phyloP scores from a whole-genome alignment of 129 eudicot species.

The Flaveria ramosissima region DNA sequence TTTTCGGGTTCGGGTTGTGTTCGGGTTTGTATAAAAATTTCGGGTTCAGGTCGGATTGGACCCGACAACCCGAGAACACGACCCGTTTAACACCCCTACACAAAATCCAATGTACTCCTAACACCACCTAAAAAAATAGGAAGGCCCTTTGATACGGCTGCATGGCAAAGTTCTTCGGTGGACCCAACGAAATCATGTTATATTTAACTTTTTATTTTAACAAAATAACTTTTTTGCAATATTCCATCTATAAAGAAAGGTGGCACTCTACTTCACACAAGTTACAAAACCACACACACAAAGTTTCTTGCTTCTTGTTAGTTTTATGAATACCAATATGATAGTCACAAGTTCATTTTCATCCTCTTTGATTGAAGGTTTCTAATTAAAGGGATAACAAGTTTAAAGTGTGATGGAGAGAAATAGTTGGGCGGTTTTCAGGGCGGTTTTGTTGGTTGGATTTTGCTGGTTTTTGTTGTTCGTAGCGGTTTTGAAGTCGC shows the following conservation, averaged over 20 bases:
- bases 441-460: conserved; percentile 46
- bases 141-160: background rate
- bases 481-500: conserved; percentile 34
- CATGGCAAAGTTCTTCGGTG: no score
- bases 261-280: conserved; percentile 40
- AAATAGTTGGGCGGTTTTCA: conserved; percentile 31
- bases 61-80: no score
- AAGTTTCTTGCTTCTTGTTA: background rate
- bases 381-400: conserved; percentile 11
- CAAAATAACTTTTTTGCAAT: conserved; percentile 1
- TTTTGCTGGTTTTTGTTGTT: conserved; percentile 54
- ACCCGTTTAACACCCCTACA: no score
- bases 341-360: conserved; percentile 30
- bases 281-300: conserved; percentile 33
- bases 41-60: no score
- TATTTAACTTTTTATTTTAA: background rate
- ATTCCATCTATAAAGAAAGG: conserved; percentile 52
- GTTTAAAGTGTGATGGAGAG: conserved; percentile 38
- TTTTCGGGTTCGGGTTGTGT: no score
- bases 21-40: no score
- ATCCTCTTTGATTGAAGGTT: conserved; percentile 24
- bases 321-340: conserved; percentile 30
- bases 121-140: conserved; percentile 25
- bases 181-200: background rate
- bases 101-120: conserved; percentile 45